A percentile compares a stretch with the other conserved stretches of the same genome.
Conservation (phyloP, 768 basidiomycete species). For the Kwoniella sp. region DNA sequence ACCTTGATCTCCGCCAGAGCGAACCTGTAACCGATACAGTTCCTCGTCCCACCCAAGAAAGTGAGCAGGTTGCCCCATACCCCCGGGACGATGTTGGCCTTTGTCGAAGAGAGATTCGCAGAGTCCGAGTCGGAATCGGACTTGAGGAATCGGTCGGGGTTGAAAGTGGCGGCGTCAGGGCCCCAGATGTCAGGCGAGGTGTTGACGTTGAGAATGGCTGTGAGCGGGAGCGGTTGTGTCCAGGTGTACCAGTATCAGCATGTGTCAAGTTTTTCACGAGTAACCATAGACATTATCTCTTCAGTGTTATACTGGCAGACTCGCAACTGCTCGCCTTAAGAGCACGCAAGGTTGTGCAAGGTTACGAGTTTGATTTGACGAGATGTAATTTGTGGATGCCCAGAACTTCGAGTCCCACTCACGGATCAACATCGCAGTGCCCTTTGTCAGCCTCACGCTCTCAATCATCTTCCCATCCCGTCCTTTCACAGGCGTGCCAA, state of each 20-base stretch:
- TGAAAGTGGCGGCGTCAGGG: slow-evolving; percentile 49
- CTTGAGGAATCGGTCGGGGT: slow-evolving; percentile 40
- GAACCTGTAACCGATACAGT: slow-evolving; percentile 55
- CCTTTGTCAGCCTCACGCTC: slow-evolving; percentile 46
- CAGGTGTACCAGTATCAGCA: no score
- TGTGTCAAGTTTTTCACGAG: no score
- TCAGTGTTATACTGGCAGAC: background rate
- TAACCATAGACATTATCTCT: background rate
- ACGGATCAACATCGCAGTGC: slow-evolving; percentile 52
- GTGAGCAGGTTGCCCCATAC: slow-evolving; percentile 55
- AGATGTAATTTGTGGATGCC: no score
- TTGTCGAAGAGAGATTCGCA: slow-evolving; percentile 21
- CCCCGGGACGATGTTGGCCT: slow-evolving; percentile 41
- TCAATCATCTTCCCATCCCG: slow-evolving; percentile 50
- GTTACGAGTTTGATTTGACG: no score
- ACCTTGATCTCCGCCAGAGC: slow-evolving; percentile 56
- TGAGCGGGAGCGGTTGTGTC: background rate
- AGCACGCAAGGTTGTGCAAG: no score
- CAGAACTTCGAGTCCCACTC: no score
- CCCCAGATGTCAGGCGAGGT: slow-evolving; percentile 51
- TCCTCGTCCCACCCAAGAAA: slow-evolving; percentile 54
- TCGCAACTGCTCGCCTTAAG: no score
- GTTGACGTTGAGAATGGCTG: slow-evolving; percentile 55
- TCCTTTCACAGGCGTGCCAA: slow-evolving; percentile 48
- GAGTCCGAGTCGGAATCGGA: slow-evolving; percentile 25